phyloP scores from a whole-genome alignment of 495 filamentous ascomycete genomes.

The Neurospora tetrasperma region DNA sequence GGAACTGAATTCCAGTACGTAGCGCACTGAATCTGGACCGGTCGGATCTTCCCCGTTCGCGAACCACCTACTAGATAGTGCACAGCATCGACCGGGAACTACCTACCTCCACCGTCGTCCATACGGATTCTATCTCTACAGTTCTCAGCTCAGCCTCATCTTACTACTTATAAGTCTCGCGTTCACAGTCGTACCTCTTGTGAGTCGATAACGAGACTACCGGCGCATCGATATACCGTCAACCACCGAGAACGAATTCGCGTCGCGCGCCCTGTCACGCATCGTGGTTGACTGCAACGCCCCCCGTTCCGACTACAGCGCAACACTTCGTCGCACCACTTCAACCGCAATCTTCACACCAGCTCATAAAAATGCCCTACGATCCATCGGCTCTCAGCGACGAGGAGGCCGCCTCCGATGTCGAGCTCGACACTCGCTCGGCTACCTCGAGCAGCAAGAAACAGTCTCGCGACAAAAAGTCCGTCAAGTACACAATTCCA shows the following conservation, averaged over 20 bases:
- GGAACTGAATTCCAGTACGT: not conserved
- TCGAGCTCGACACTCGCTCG: conserved; percentile 9
- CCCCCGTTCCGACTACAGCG: not conserved
- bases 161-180: not conserved
- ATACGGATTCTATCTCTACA: not conserved
- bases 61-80: not conserved
- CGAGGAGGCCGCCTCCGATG: conserved; percentile 27
- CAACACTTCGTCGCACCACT: not conserved
- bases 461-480: conserved; percentile 15
- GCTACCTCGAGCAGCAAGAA: conserved; percentile 9
- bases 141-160: not conserved
- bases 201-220: not conserved
- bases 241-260: not conserved
- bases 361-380: not conserved
- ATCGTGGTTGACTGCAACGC: not conserved
- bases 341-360: not conserved
- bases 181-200: not conserved
- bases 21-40: not conserved
- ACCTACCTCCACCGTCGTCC: too few species aligned
- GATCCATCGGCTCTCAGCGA: conserved; percentile 27
- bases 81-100: too few species aligned
- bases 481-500: conserved; percentile 1
- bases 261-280: not conserved
- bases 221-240: not conserved
- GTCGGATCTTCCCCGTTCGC: not conserved